Conservation (phyloP, 345 rosid genomes). For the Psidium friedrichsthalianum region DNA sequence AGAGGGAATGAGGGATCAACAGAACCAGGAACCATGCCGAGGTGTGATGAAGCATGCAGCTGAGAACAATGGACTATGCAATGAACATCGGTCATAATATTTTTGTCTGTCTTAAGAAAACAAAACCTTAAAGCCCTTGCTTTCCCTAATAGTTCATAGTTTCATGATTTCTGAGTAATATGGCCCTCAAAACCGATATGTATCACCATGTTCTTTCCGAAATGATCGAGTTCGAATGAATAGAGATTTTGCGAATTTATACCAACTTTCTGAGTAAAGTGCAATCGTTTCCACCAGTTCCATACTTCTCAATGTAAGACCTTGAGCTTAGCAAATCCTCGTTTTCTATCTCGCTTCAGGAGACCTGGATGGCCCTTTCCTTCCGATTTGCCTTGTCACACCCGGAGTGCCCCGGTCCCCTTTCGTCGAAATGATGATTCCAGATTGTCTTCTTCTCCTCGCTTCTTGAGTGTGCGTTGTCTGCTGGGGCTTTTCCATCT, state of each 20-base stretch:
- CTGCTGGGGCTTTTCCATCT: neutral
- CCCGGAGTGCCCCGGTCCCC: slow-evolving; percentile 99
- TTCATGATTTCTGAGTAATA: neutral
- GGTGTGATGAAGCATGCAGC: neutral
- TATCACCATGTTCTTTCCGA: neutral
- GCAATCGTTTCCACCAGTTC: slow-evolving; percentile 97
- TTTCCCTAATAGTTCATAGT: neutral
- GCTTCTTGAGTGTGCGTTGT: neutral
- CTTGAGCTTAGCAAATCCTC: slow-evolving; percentile 91
- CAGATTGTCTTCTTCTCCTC: neutral
- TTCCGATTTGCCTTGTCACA: slow-evolving; percentile 92
- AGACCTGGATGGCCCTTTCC: slow-evolving; percentile 96
- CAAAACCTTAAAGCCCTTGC: neutral
- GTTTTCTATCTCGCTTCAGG: too few species aligned
- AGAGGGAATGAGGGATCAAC: too few species aligned
- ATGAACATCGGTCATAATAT: neutral
- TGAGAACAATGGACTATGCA: neutral
- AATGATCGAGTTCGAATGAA: neutral
- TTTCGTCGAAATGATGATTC: slow-evolving; percentile 6
- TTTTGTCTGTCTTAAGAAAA: neutral
- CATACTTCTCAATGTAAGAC: slow-evolving; percentile 67
- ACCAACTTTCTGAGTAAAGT: slow-evolving; percentile 96
- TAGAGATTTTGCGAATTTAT: neutral
- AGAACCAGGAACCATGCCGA: neutral
- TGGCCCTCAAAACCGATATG: neutral